Percentiles rank a stretch among this genome's conserved stretches.
Conservation (phyloP, 441 rosid species). For the Populus tomentosa region DNA sequence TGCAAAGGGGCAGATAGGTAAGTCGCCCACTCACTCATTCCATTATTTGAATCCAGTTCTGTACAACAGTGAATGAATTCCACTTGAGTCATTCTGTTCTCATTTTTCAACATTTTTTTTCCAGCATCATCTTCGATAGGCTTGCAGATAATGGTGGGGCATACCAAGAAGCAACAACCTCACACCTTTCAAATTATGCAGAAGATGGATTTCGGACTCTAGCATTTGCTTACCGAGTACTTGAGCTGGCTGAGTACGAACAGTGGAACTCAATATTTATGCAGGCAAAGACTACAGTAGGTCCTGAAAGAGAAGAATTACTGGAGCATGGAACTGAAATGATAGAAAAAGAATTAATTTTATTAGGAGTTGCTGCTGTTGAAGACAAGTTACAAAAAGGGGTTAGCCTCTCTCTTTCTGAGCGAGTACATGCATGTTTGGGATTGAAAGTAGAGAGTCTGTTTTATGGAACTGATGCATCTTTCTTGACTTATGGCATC, state of each 20-base stretch:
- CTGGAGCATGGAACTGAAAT: conserved; percentile 60
- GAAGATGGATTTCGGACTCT: conserved; percentile 81
- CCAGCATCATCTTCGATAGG: conserved; percentile 69
- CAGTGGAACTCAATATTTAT: conserved; percentile 51
- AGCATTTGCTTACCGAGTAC: conserved; percentile 56
- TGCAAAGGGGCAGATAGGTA: conserved; percentile 98
- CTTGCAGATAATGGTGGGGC: conserved; percentile 52
- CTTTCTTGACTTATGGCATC: conserved; percentile 1
- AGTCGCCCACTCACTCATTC: background rate
- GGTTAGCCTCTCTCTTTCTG: conserved; percentile 31
- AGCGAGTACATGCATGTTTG: background rate
- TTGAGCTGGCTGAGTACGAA: conserved; percentile 47
- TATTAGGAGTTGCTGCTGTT: conserved; percentile 68
- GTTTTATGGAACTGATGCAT: background rate
- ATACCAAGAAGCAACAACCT: conserved; percentile 40
- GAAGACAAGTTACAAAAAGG: conserved; percentile 86
- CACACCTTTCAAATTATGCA: conserved; percentile 52
- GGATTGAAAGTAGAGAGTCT: background rate
- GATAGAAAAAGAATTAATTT: conserved; percentile 63
- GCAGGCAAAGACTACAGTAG: conserved; percentile 56
- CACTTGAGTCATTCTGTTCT: background rate
- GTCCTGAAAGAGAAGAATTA: conserved; percentile 60
- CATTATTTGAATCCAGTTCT: background rate
- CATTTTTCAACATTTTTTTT: conserved; percentile 8
- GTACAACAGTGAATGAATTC: background rate